Base-by-base conservation (phyloP, 164 flowering plant genomes). In the Dillenia turbinata region DNA sequence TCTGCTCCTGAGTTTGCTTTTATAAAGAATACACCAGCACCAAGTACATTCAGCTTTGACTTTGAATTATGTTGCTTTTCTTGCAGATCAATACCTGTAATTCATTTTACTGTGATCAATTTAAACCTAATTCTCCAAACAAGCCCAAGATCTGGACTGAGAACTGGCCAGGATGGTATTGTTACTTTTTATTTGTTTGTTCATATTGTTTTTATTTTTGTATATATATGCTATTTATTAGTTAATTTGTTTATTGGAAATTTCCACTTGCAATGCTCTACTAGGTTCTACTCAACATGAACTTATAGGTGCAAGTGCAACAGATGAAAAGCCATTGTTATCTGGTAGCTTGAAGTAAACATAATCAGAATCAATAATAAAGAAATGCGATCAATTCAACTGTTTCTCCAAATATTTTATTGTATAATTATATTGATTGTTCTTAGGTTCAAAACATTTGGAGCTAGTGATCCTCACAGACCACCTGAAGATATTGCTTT, bases 161-260 rank as follows among this genome's bases (percentile, higher is more conserved):
- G 78, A 95, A 95, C 64, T 95, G 99, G 99, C 99, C 99, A 61
- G 99, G 99, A 84, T 95, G 99, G 99, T 95, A 88, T 64, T 52
- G 59, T 55, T 57, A 53, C 13, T 24, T 58, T 49, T 60, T 43
- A 47, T 24, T 12, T 53, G 13, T 64, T 47, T 24, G 4, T 12
- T 62, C 44, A 47, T 57, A 16, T 17, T 43, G 19, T 49, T 44
- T 49, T 47, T 1, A 26, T 40, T 12, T 49, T 17, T 49, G n/a
- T 19, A n/a, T 24, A 5, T 12, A n/a, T 47, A 24, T 56, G 11
- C 19, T 16, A 16, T 45, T 66, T 15, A 26, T 46, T 13, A 5
- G 40, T 61, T 15, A 33, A 14, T n/a, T 15, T 61, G n/a, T 15
- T 12, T 5, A 8, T 16, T 16, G 17, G 15, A 33, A 33, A 33